Evolutionary conservation across 2,329 filamentous ascomycete genomes (phyloP).

Genomic region (Penicillium italicum): DNA sequence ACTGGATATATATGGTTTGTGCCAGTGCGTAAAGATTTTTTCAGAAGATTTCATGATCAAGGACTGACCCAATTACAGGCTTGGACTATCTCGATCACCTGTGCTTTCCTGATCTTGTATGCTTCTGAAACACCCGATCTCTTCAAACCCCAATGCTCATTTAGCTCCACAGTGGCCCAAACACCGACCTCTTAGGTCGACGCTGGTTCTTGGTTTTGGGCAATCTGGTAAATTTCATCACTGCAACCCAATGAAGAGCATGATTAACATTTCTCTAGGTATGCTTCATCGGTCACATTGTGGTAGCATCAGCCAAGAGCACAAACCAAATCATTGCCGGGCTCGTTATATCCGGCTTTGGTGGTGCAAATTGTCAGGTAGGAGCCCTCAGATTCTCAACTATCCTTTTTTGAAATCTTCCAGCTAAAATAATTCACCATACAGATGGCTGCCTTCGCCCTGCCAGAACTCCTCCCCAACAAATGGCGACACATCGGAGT

Average conservation of each 20-base stretch:
- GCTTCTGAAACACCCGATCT: neutral
- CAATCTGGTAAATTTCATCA: conserved; percentile 30
- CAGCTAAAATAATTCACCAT: too few relatives aligned
- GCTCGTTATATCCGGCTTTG: conserved; percentile 45
- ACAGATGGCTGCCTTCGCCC: conserved; percentile 43
- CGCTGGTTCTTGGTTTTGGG: conserved; percentile 47
- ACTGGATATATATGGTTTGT: too few relatives aligned
- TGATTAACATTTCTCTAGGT: conserved; percentile 12
- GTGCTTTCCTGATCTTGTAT: conserved; percentile 42
- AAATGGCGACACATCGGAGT: conserved; percentile 49
- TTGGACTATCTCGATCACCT: conserved; percentile 41
- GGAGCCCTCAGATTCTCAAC: too few relatives aligned
- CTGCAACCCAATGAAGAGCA: too few relatives aligned
- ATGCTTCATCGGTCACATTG: conserved; percentile 39
- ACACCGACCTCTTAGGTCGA: conserved; percentile 49
- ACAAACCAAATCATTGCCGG: conserved; percentile 41
- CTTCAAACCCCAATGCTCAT: neutral
- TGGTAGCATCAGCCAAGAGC: conserved; percentile 41
- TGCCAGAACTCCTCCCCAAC: conserved; percentile 49
- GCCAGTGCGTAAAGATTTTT: too few relatives aligned
- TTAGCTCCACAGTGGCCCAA: conserved; percentile 31
- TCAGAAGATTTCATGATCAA: too few relatives aligned
- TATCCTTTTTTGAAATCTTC: too few relatives aligned
- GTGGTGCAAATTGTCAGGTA: conserved; percentile 45
- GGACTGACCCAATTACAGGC: conserved; percentile 7